phyloP scores from a whole-genome alignment of 768 basidiomycete species.

The Rhodotorula diobovata region DNA sequence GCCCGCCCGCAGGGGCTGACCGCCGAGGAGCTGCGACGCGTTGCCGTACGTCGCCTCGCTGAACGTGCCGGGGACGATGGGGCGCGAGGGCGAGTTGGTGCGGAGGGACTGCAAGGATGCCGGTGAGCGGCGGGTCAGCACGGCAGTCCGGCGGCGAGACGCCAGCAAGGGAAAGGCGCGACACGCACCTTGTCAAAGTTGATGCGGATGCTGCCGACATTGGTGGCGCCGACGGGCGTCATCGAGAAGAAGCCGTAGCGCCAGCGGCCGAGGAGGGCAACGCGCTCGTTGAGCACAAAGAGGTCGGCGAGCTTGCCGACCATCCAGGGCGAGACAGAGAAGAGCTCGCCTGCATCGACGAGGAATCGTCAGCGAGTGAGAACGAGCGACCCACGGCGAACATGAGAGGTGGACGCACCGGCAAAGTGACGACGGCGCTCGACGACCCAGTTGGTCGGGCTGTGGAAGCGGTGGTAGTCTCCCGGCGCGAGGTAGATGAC shows the following conservation, averaged over 20 bases:
- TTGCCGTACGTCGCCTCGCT: constrained; percentile 84
- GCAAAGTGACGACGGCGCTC: constrained; percentile 92
- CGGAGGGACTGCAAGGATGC: constrained; percentile 60
- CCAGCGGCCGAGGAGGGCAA: constrained; percentile 91
- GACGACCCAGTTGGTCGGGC: constrained; percentile 93
- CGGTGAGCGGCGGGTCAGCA: neutral
- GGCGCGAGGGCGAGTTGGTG: constrained; percentile 71
- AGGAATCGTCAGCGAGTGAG: neutral
- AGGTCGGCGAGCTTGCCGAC: constrained; percentile 83
- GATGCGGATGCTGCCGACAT: constrained; percentile 91
- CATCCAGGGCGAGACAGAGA: constrained; percentile 94
- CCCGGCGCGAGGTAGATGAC: constrained; percentile 98
- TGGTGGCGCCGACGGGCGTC: constrained; percentile 97
- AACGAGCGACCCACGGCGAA: neutral
- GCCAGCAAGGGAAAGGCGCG: no score
- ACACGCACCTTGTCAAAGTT: constrained; percentile 77
- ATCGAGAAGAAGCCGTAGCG: constrained; percentile 91
- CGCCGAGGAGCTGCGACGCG: constrained; percentile 74
- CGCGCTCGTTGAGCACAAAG: constrained; percentile 97
- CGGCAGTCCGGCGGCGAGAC: neutral
- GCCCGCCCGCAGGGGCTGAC: constrained; percentile 78
- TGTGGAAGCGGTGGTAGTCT: constrained; percentile 97
- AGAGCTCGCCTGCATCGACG: constrained; percentile 66
- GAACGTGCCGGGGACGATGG: constrained; percentile 63
- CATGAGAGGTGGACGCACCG: constrained; percentile 53